Evolutionary conservation across 306 rosid genomes (phyloP).

Genomic region (Corylus heterophylla): DNA sequence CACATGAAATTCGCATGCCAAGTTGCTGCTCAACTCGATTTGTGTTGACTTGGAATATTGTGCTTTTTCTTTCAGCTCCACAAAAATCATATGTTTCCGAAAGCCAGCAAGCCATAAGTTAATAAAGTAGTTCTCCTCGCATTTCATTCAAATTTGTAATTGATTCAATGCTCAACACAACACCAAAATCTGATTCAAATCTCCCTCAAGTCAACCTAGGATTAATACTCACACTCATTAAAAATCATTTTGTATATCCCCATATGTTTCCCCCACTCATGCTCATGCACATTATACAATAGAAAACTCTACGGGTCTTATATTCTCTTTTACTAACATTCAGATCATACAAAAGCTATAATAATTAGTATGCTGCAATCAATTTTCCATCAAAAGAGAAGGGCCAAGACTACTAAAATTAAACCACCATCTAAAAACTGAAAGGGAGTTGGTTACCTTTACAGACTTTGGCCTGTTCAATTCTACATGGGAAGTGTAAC

Average conservation of each 20-base stretch:
- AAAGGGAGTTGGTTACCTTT: constrained; percentile 51
- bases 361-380: neutral
- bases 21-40: neutral
- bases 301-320: constrained; percentile 1
- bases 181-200: neutral
- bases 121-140: neutral
- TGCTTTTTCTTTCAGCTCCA: neutral
- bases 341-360: neutral
- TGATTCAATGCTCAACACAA: neutral
- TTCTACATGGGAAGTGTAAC: constrained; percentile 84
- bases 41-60: neutral
- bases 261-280: no score
- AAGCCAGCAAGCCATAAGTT: neutral
- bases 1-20: neutral
- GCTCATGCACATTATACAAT: neutral
- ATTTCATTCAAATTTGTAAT: neutral
- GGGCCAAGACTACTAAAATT: neutral
- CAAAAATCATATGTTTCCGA: no score
- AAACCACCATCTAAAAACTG: neutral
- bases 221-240: neutral
- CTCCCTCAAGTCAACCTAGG: neutral
- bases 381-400: neutral
- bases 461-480: constrained; percentile 63
- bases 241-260: no score
- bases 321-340: neutral